phyloP scores from a whole-genome alignment of 495 filamentous ascomycete genomes.

The Podospora fimiseda region DNA sequence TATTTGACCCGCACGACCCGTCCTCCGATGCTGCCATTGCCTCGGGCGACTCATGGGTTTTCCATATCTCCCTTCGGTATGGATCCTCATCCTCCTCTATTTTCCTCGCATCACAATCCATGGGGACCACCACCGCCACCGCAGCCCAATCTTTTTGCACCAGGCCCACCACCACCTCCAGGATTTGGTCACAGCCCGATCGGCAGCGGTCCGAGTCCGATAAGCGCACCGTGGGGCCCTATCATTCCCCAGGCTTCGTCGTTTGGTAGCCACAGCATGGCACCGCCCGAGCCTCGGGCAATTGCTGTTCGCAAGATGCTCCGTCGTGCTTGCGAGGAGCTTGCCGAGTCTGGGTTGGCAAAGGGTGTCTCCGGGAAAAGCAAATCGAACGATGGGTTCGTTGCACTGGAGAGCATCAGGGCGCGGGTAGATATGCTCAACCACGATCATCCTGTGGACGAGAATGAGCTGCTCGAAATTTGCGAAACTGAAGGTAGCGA shows the following conservation, averaged over 20 bases:
- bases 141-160: constrained; percentile 15
- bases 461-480: constrained; percentile 76
- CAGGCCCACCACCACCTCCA: constrained; percentile 21
- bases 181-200: constrained; percentile 16
- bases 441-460: constrained; percentile 53
- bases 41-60: constrained; percentile 18
- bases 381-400: constrained; percentile 48
- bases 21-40: constrained; percentile 16
- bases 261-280: constrained; percentile 24
- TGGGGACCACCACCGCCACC: constrained; percentile 19
- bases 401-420: constrained; percentile 60
- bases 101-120: constrained; percentile 18
- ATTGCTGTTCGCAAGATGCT: constrained; percentile 45
- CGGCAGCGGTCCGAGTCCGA: constrained; percentile 7
- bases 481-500: constrained; percentile 85
- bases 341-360: constrained; percentile 23
- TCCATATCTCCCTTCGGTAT: constrained; percentile 21
- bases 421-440: constrained; percentile 58
- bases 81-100: constrained; percentile 24
- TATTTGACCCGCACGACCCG: constrained; percentile 9
- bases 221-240: constrained; percentile 23
- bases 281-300: constrained; percentile 28
- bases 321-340: constrained; percentile 42
- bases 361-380: constrained; percentile 24
- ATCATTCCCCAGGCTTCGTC: constrained; percentile 15